A percentile compares a stretch with the other conserved stretches of the same genome.
Conservation (phyloP, 78 protist species). For the Guillardia theta region DNA sequence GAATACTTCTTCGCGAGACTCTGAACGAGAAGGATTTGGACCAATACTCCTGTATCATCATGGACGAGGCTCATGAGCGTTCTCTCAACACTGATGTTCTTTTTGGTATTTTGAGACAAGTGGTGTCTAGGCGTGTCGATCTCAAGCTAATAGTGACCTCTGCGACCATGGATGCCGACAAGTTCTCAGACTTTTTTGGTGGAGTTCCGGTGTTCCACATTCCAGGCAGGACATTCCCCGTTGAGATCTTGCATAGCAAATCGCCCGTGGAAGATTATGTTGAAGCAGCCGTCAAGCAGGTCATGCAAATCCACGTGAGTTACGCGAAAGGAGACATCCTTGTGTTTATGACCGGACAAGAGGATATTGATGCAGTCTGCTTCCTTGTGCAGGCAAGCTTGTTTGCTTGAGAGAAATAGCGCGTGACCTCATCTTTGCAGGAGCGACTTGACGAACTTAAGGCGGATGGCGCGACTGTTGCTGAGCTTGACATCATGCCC, state of each 20-base stretch:
- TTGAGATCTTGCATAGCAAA: constrained; percentile 46
- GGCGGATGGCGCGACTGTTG: not conserved
- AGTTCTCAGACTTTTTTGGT: constrained; percentile 92
- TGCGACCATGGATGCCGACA: constrained; percentile 97
- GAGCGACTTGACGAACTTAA: constrained; percentile 58
- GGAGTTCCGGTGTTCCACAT: constrained; percentile 85
- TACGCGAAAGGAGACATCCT: constrained; percentile 94
- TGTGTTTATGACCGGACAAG: constrained; percentile 96
- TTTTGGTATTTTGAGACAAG: constrained; percentile 72
- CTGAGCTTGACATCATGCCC: constrained; percentile 70
- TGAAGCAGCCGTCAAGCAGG: constrained; percentile 20
- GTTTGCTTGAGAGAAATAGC: not conserved
- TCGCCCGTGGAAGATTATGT: constrained; percentile 82
- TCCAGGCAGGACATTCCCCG: constrained; percentile 98
- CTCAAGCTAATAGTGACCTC: constrained; percentile 96
- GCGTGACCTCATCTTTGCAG: not conserved
- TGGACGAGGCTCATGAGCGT: constrained; percentile 99
- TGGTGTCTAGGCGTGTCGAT: constrained; percentile 77
- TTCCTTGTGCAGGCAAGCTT: constrained; percentile 32
- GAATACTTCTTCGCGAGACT: constrained; percentile 64
- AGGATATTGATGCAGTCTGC: constrained; percentile 93
- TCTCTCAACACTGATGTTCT: constrained; percentile 97
- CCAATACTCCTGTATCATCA: not conserved
- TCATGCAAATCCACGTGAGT: constrained; percentile 68
- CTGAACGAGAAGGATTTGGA: constrained; percentile 30